Evolutionary conservation across 2,329 filamentous ascomycete genomes (phyloP).

Genomic region (Pseudophaeomoniella oleicola): DNA sequence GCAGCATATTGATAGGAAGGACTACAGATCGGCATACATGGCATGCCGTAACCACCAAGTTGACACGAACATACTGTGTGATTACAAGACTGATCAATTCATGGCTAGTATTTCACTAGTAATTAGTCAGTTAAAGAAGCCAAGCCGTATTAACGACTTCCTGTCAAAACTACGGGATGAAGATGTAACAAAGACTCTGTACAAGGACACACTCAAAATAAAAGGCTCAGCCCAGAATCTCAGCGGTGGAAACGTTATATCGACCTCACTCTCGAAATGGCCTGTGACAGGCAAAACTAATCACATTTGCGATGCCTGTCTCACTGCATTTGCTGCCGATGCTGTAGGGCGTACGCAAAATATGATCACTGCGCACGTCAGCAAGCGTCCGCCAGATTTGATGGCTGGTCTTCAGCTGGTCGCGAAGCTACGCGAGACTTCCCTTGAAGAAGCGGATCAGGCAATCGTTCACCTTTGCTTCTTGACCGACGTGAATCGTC

Average conservation of each 20-base stretch:
- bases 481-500: conserved; percentile 77
- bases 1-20: conserved; percentile 59
- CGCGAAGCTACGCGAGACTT: conserved; percentile 44
- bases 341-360: conserved; percentile 64
- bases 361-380: conserved; percentile 85
- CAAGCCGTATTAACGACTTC: conserved; percentile 78
- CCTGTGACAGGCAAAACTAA: conserved; percentile 54
- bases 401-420: conserved; percentile 73
- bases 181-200: conserved; percentile 86
- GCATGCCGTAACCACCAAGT: conserved; percentile 86
- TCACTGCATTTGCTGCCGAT: conserved; percentile 49
- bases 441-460: conserved; percentile 58
- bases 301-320: conserved; percentile 70
- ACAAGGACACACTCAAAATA: conserved; percentile 62
- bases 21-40: conserved; percentile 72
- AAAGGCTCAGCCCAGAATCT: conserved; percentile 4
- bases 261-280: background rate
- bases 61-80: conserved; percentile 94
- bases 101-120: conserved; percentile 61
- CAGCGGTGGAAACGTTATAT: background rate
- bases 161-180: conserved; percentile 77
- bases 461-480: conserved; percentile 97
- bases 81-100: conserved; percentile 81
- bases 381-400: conserved; percentile 80
- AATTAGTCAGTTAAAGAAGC: conserved; percentile 67